Conservation (phyloP, 139 green algal species). For the Chlorella sp. region DNA sequence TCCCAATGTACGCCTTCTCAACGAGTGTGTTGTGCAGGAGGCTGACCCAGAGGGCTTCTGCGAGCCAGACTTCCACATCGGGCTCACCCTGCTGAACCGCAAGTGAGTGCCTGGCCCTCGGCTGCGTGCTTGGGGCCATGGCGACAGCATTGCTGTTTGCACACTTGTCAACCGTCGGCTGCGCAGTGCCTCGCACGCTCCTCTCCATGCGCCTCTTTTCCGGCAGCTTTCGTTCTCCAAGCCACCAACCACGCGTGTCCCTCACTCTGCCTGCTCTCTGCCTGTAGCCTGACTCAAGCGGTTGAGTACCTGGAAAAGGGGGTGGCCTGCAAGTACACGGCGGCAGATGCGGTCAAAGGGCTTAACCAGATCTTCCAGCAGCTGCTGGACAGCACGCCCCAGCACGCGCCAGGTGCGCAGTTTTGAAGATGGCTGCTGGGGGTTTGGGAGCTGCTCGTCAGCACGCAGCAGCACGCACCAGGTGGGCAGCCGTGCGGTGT, state of each 20-base stretch:
- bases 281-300: constrained; percentile 24
- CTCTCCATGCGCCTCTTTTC: not conserved
- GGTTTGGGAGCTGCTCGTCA: too few relatives aligned
- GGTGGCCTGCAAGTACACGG: constrained; percentile 74
- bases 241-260: not conserved
- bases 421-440: too few relatives aligned
- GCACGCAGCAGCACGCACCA: too few relatives aligned
- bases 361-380: constrained; percentile 59
- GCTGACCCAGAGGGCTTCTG: constrained; percentile 76
- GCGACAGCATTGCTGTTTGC: too few relatives aligned
- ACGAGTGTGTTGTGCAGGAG: not conserved
- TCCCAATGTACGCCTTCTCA: too few relatives aligned
- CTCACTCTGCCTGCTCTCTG: not conserved
- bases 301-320: constrained; percentile 61
- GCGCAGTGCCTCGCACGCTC: not conserved
- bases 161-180: too few relatives aligned
- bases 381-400: constrained; percentile 31
- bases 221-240: not conserved
- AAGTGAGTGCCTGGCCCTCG: constrained; percentile 13
- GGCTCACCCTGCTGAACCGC: constrained; percentile 54
- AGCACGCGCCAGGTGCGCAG: not conserved
- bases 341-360: constrained; percentile 53
- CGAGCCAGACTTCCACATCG: constrained; percentile 80
- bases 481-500: too few relatives aligned
- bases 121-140: too few relatives aligned